Percentiles rank a stretch among this genome's conserved stretches.
phyloP scores from a whole-genome alignment of 1,284 basidiomycete genomes.

The Heterobasidion parviporum region DNA sequence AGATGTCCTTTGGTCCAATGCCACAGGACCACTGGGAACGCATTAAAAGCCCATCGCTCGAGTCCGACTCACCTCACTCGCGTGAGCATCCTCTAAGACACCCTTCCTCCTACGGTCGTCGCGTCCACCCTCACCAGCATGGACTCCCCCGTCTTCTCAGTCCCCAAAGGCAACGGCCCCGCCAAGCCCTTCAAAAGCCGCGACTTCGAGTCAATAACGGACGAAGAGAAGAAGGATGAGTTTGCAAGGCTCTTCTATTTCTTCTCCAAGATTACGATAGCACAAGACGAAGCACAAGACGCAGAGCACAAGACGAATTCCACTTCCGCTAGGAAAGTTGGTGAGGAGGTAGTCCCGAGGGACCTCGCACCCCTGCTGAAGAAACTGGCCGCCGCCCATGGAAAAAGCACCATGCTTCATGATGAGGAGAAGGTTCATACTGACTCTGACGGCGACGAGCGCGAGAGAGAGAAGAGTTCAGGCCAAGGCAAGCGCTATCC shows the following conservation, averaged over 20 bases:
- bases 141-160: background rate
- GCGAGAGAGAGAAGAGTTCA: background rate
- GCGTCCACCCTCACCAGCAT: background rate
- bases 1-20: background rate
- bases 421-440: background rate
- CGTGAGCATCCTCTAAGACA: too few relatives aligned
- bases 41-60: too few relatives aligned
- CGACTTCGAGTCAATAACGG: background rate
- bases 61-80: too few relatives aligned
- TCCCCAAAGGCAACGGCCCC: background rate
- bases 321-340: slow-evolving; percentile 27
- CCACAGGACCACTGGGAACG: background rate
- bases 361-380: slow-evolving; percentile 39
- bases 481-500: slow-evolving; percentile 28
- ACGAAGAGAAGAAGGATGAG: slow-evolving; percentile 32
- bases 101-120: too few relatives aligned
- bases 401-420: slow-evolving; percentile 11
- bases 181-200: background rate
- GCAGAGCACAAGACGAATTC: slow-evolving; percentile 15
- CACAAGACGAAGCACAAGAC: background rate
- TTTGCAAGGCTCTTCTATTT: slow-evolving; percentile 45
- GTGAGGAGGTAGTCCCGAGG: slow-evolving; percentile 24
- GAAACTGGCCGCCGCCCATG: slow-evolving; percentile 32
- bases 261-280: slow-evolving; percentile 35
- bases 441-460: slow-evolving; percentile 1